Percentiles rank a stretch among this genome's conserved stretches.
Conservation (phyloP, 176 grass and related monocot genomes). For the Avena atlantica region DNA sequence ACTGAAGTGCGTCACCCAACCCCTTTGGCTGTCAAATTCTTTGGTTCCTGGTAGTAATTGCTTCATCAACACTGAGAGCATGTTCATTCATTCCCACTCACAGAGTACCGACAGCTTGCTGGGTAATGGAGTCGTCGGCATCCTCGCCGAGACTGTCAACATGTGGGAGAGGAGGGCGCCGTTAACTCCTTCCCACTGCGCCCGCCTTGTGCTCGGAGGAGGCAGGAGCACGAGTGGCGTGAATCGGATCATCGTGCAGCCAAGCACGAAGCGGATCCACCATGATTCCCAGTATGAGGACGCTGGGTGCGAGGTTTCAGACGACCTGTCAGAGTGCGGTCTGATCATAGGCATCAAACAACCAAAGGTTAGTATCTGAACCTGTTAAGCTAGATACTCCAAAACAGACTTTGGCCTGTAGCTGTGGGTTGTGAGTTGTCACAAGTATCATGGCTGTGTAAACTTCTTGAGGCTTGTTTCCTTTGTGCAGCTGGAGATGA, state of each 20-base stretch:
- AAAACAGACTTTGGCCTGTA: background rate
- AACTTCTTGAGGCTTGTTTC: background rate
- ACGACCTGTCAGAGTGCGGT: conserved; percentile 82
- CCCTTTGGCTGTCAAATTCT: background rate
- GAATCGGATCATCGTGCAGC: conserved; percentile 80
- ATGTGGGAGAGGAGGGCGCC: conserved; percentile 94
- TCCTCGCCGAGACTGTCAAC: conserved; percentile 82
- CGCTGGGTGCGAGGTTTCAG: conserved; percentile 84
- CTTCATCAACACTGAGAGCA: background rate
- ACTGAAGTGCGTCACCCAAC: conserved; percentile 33
- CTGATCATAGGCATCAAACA: conserved; percentile 95
- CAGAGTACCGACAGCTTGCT: conserved; percentile 67
- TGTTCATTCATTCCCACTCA: conserved; percentile 27
- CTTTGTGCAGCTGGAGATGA: conserved; percentile 73
- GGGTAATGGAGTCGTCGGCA: conserved; percentile 87
- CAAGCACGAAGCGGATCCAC: conserved; percentile 90
- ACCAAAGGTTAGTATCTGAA: conserved; percentile 68
- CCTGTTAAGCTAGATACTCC: background rate
- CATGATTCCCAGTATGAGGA: conserved; percentile 93
- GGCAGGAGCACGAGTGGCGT: conserved; percentile 63
- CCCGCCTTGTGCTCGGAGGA: conserved; percentile 74
- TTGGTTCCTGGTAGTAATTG: background rate
- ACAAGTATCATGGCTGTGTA: background rate
- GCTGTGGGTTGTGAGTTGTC: background rate
- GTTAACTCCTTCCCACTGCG: conserved; percentile 81